These are phyloP conservation scores for Penicillium nucicola DNA, from an alignment of 495 filamentous ascomycete species.

Conservation along the genomic window DNA sequence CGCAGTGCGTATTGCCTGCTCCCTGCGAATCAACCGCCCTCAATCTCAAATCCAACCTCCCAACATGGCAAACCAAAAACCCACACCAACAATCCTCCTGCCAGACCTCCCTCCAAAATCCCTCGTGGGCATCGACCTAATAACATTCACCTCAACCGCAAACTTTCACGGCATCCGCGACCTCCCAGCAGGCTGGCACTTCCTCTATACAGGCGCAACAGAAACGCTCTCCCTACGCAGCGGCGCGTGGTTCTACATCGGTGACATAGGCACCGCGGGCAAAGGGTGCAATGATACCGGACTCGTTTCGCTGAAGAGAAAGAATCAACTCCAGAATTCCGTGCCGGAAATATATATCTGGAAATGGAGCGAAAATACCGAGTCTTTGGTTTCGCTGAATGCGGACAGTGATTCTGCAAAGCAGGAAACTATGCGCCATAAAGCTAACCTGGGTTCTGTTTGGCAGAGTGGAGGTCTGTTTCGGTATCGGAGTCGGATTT, in stretches of 20 bases:
- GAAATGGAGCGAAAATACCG: constrained; percentile 42
- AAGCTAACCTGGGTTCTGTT: constrained; percentile 36
- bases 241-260: constrained; percentile 61
- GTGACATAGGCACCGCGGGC: constrained; percentile 21
- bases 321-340: not conserved
- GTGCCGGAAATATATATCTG: constrained; percentile 38
- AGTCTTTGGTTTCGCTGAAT: constrained; percentile 26
- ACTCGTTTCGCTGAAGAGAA: constrained; percentile 9
- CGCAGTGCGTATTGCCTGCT: not conserved
- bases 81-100: constrained; percentile 46
- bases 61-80: constrained; percentile 20
- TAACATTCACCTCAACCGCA: constrained; percentile 51
- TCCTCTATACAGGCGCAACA: constrained; percentile 57
- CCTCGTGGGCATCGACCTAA: constrained; percentile 50
- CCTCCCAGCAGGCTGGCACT: constrained; percentile 57
- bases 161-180: constrained; percentile 60
- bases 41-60: too few species aligned
- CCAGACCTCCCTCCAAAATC: constrained; percentile 46
- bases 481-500: constrained; percentile 39
- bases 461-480: constrained; percentile 45
- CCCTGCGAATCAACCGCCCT: too few species aligned
- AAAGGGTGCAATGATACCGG: constrained; percentile 10
- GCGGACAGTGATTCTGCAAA: constrained; percentile 21
- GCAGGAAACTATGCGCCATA: constrained; percentile 38
- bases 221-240: constrained; percentile 54